phyloP scores from a whole-genome alignment of 176 grass and related monocot genomes.

The Guadua angustifolia region DNA sequence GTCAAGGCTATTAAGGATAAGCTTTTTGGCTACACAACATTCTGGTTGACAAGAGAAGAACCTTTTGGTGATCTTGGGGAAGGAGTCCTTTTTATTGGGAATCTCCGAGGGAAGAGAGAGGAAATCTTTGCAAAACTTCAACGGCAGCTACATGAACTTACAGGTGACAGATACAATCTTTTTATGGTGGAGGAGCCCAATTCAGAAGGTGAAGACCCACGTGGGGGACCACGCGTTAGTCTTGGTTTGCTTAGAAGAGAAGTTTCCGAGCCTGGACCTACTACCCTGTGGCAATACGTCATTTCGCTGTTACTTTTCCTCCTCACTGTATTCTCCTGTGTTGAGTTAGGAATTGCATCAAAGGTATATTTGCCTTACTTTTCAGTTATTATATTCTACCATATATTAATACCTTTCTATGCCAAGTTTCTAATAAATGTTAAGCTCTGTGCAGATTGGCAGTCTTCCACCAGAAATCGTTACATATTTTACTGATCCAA shows the following conservation, averaged over 20 bases:
- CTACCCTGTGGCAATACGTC: constrained; percentile 98
- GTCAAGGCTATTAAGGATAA: constrained; percentile 93
- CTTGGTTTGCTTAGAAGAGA: constrained; percentile 93
- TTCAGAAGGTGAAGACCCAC: constrained; percentile 87
- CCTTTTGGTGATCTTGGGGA: constrained; percentile 94
- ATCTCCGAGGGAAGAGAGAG: constrained; percentile 84
- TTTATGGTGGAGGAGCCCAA: constrained; percentile 98
- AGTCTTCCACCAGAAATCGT: constrained; percentile 94
- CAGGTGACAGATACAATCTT: constrained; percentile 86
- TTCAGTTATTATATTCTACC: constrained; percentile 40
- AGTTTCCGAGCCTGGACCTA: constrained; percentile 92
- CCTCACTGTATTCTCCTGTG: constrained; percentile 85
- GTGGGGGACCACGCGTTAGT: constrained; percentile 88
- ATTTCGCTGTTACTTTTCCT: constrained; percentile 90
- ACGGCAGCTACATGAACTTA: constrained; percentile 67
- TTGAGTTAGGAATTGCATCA: constrained; percentile 96
- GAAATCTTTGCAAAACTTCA: constrained; percentile 90
- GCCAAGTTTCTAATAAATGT: constrained; percentile 39
- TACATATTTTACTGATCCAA: constrained; percentile 96
- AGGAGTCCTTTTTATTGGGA: constrained; percentile 93
- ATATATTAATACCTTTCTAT: constrained; percentile 32
- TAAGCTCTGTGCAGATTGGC: constrained; percentile 67
- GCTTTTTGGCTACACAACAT: constrained; percentile 96
- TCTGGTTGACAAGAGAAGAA: constrained; percentile 98
- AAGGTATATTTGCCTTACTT: constrained; percentile 59